A percentile compares a stretch with the other conserved stretches of the same genome.
Evolutionary conservation across 768 basidiomycete species (phyloP).

Genomic region (Leccinum uliginosum): DNA sequence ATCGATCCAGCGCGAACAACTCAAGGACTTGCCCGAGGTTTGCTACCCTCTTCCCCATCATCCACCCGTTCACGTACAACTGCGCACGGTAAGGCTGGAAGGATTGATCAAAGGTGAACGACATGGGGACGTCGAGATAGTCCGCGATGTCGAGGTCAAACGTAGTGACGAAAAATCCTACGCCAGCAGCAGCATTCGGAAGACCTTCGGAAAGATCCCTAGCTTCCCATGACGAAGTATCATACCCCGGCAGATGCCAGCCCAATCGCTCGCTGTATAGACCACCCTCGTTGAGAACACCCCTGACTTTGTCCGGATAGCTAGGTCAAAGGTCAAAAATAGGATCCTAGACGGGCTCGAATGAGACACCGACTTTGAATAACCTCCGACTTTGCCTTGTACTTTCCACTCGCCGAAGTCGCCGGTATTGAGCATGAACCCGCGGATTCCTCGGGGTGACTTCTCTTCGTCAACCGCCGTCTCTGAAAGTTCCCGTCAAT

Average conservation of each 20-base stretch:
- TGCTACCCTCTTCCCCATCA: conserved; percentile 77
- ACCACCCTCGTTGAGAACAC: conserved; percentile 70
- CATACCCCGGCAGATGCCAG: conserved; percentile 73
- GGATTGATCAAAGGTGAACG: conserved; percentile 64
- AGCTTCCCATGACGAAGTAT: conserved; percentile 54
- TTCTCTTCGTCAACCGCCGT: conserved; percentile 55
- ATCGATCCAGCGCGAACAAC: background rate
- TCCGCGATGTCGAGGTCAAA: conserved; percentile 59
- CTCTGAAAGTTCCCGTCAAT: conserved; percentile 9
- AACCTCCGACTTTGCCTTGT: conserved; percentile 74
- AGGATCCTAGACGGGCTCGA: background rate
- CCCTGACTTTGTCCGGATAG: conserved; percentile 68
- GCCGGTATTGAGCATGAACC: conserved; percentile 65
- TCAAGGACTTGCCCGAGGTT: conserved; percentile 54
- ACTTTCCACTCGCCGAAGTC: conserved; percentile 64
- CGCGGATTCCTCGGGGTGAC: conserved; percentile 74
- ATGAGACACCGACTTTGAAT: conserved; percentile 44
- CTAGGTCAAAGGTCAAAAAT: conserved; percentile 33
- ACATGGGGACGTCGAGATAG: conserved; percentile 63
- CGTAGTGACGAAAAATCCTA: conserved; percentile 79
- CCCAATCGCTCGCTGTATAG: conserved; percentile 65
- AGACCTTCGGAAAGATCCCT: conserved; percentile 58
- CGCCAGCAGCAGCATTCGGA: conserved; percentile 54
- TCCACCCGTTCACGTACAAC: conserved; percentile 85
- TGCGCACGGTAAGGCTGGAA: conserved; percentile 67